Evolutionary conservation across 2,329 filamentous ascomycete genomes (phyloP).

Genomic region (Aphanocladium album): DNA sequence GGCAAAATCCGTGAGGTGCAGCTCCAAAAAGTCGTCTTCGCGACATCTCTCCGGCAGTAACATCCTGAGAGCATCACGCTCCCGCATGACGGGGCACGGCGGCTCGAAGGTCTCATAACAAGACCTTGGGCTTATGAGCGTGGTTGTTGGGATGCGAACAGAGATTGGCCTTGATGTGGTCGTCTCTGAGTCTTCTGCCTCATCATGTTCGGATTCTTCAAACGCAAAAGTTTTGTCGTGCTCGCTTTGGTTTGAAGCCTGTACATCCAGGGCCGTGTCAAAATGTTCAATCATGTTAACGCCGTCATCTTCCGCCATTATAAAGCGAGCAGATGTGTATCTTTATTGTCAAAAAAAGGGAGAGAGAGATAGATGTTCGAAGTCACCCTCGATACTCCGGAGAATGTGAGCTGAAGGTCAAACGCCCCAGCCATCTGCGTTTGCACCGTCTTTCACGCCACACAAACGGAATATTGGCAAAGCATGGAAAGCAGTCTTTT

Average conservation of each 20-base stretch:
- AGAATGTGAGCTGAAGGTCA: not conserved
- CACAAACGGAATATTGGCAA: too few relatives aligned
- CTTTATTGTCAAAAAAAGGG: too few relatives aligned
- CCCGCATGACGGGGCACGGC: constrained; percentile 6
- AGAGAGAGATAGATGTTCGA: not conserved
- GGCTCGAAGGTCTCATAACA: constrained; percentile 1
- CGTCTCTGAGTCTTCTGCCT: not conserved
- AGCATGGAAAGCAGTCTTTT: too few relatives aligned
- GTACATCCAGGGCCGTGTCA: too few relatives aligned
- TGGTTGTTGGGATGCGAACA: not conserved
- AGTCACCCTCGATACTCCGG: too few relatives aligned
- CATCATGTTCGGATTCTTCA: not conserved
- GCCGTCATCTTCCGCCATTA: too few relatives aligned
- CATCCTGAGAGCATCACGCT: constrained; percentile 11
- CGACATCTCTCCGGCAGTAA: not conserved
- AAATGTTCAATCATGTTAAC: too few relatives aligned
- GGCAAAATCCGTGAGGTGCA: constrained; percentile 53
- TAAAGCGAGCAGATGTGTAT: too few relatives aligned
- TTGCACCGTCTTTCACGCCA: not conserved
- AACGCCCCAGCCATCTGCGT: not conserved
- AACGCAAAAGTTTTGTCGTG: not conserved
- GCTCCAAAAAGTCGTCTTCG: constrained; percentile 35
- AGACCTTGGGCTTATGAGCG: not conserved
- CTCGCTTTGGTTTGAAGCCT: not conserved
- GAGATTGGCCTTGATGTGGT: not conserved